Evolutionary conservation across 805 yeast genomes (phyloP).

Genomic region (Danielia reshetovae): DNA sequence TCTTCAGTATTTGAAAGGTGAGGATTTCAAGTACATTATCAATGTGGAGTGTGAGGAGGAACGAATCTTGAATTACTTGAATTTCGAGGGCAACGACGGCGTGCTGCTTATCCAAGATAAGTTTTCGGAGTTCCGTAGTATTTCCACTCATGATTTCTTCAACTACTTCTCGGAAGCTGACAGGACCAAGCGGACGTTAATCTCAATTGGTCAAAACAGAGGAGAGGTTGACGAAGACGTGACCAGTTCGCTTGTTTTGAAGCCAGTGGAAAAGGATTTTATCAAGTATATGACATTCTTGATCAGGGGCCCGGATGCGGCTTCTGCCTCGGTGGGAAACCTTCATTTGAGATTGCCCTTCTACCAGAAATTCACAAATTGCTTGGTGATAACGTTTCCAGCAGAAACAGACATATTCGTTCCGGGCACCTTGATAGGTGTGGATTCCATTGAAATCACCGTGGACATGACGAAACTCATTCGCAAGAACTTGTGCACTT

Average conservation of each 20-base stretch:
- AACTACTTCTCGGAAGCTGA: conserved; percentile 9
- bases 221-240: neutral
- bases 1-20: conserved; percentile 5
- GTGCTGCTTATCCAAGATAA: conserved; percentile 5
- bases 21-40: conserved; percentile 7
- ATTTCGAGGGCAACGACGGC: conserved; percentile 10
- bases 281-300: conserved; percentile 10
- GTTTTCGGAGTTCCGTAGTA: conserved; percentile 5
- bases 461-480: conserved; percentile 9
- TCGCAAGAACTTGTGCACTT: neutral
- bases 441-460: conserved; percentile 10
- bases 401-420: neutral
- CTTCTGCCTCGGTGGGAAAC: conserved; percentile 6
- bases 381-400: conserved; percentile 9
- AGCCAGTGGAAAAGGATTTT: conserved; percentile 10
- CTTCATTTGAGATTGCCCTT: conserved; percentile 3
- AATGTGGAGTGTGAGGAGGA: conserved; percentile 15
- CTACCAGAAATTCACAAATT: conserved; percentile 6
- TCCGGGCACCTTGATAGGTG: conserved; percentile 4
- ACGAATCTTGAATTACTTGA: conserved; percentile 10
- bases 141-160: conserved; percentile 11
- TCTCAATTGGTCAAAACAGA: neutral
- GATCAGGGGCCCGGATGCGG: conserved; percentile 8
- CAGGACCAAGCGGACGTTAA: neutral
- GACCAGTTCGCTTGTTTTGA: conserved; percentile 4